phyloP scores from a whole-genome alignment of 345 rosid genomes.

The Acer negundo region DNA sequence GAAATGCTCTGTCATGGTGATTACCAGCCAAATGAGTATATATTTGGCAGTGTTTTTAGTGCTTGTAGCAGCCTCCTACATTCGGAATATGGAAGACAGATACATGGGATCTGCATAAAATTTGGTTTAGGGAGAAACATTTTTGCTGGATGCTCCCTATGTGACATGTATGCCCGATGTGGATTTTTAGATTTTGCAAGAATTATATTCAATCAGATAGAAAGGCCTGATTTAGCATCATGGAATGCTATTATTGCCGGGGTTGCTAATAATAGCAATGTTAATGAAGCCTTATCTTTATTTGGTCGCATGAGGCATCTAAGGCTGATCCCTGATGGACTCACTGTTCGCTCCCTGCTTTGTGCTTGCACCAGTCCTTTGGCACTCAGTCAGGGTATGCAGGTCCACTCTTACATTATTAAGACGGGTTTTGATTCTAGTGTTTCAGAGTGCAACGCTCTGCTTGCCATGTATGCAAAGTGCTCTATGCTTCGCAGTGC shows the following conservation, averaged over 20 bases:
- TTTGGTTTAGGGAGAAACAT: conserved; percentile 39
- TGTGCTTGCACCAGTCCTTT: conserved; percentile 40
- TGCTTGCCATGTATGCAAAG: conserved; percentile 59
- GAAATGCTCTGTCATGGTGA: conserved; percentile 50
- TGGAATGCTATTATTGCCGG: conserved; percentile 70
- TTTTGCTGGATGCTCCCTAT: conserved; percentile 51
- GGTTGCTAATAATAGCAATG: conserved; percentile 41
- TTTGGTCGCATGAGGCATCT: conserved; percentile 42
- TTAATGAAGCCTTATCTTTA: conserved; percentile 37
- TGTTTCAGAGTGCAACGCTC: conserved; percentile 52
- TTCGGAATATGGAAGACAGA: conserved; percentile 55
- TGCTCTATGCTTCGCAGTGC: conserved; percentile 45
- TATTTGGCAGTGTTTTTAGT: conserved; percentile 57
- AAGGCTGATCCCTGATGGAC: conserved; percentile 41
- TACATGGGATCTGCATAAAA: conserved; percentile 56
- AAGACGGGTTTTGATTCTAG: conserved; percentile 43
- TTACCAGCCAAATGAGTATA: conserved; percentile 52
- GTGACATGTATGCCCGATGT: conserved; percentile 65
- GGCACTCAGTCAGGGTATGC: conserved; percentile 46
- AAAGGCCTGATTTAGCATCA: conserved; percentile 53
- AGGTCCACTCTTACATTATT: conserved; percentile 49
- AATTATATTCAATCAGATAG: conserved; percentile 45
- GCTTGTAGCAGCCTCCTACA: conserved; percentile 52
- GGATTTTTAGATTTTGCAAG: conserved; percentile 44
- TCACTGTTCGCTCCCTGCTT: conserved; percentile 50